Percentiles rank a stretch among this genome's conserved stretches.
These are phyloP conservation scores for Euphrasia arctica DNA, from an alignment of 305 asterid species.

Conservation along the genomic window DNA sequence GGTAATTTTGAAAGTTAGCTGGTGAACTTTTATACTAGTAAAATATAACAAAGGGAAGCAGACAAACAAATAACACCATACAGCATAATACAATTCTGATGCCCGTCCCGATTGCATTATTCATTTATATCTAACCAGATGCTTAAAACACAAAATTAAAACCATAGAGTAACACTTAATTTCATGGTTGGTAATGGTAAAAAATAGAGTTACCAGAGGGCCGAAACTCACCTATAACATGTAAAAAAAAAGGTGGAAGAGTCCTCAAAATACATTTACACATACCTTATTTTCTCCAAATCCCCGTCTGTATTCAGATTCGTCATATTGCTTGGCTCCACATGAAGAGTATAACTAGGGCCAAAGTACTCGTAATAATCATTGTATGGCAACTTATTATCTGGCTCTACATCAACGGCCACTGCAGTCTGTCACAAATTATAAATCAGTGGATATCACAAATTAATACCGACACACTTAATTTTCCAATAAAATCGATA, in stretches of 20 bases:
- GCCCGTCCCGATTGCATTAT: neutral
- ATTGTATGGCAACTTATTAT: constrained; percentile 74
- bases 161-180: no score
- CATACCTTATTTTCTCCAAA: constrained; percentile 69
- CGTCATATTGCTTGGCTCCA: constrained; percentile 65
- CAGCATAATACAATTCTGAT: neutral
- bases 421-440: constrained; percentile 72
- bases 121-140: neutral
- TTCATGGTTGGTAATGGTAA: neutral
- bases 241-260: neutral
- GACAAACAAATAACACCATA: constrained; percentile 2
- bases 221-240: no score
- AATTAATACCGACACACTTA: neutral
- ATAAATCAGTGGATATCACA: constrained; percentile 19
- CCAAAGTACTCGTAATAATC: constrained; percentile 90
- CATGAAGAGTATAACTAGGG: constrained; percentile 87
- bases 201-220: neutral
- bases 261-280: constrained; percentile 1
- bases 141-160: constrained; percentile 1
- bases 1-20: no score
- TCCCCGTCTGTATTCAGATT: constrained; percentile 58
- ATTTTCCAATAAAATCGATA: neutral
- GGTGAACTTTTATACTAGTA: neutral
- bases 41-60: neutral
- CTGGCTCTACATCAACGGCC: constrained; percentile 89